A percentile compares a stretch with the other conserved stretches of the same genome.
phyloP scores from a whole-genome alignment of 306 rosid species.

The Carpinus viminea region DNA sequence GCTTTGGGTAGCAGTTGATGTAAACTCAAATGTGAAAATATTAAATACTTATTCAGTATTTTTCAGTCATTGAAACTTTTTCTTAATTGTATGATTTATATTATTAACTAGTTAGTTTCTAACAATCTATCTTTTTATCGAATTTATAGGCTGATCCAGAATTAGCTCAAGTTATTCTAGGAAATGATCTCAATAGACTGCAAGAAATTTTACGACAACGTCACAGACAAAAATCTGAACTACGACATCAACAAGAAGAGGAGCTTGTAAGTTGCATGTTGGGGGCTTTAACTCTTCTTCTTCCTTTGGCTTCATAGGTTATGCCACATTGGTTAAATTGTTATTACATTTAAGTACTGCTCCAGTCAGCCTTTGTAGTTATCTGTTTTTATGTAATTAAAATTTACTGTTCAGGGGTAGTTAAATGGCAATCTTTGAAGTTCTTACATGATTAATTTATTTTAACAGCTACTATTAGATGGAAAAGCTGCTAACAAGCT shows the following conservation, averaged over 20 bases:
- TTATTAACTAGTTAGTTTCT: slow-evolving; percentile 12
- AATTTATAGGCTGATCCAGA: slow-evolving; percentile 78
- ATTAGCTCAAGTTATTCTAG: slow-evolving; percentile 81
- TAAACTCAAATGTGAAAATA: slow-evolving; percentile 21
- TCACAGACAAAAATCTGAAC: slow-evolving; percentile 55
- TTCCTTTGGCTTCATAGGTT: slow-evolving; percentile 23
- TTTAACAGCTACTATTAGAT: neutral
- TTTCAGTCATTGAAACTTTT: slow-evolving; percentile 3
- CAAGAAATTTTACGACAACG: slow-evolving; percentile 74
- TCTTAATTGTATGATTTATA: slow-evolving; percentile 19
- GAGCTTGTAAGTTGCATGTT: slow-evolving; percentile 65
- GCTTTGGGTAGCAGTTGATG: slow-evolving; percentile 17
- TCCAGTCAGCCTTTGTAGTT: slow-evolving; percentile 1
- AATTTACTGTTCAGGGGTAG: neutral
- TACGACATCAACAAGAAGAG: slow-evolving; percentile 70
- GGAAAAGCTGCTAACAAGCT: neutral
- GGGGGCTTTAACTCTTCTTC: neutral
- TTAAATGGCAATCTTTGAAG: neutral
- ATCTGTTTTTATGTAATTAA: neutral
- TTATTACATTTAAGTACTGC: neutral
- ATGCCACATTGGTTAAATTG: neutral
- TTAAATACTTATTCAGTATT: slow-evolving; percentile 5
- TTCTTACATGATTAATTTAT: neutral
- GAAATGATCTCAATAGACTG: slow-evolving; percentile 71
- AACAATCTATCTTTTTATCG: slow-evolving; percentile 21